phyloP scores from a whole-genome alignment of 1,284 basidiomycete genomes.

The Hymenochaete sp. region DNA sequence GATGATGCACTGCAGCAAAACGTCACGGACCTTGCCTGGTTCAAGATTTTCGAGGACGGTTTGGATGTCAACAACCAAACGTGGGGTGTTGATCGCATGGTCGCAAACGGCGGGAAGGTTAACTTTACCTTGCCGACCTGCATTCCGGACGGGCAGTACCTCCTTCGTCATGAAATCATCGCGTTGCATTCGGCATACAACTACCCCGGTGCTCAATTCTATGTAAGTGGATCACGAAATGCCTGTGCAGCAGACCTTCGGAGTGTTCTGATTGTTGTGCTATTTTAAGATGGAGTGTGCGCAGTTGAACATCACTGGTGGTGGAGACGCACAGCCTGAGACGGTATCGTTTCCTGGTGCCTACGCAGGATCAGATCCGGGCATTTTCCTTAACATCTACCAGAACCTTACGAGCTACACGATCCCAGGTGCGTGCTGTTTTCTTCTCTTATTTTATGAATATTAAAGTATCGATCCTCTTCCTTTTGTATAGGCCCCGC shows the following conservation, averaged over 20 bases:
- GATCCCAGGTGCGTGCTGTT: slow-evolving; percentile 8
- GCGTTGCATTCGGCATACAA: slow-evolving; percentile 3
- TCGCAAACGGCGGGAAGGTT: slow-evolving; percentile 33
- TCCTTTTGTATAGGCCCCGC: background rate
- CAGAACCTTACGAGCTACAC: slow-evolving; percentile 17
- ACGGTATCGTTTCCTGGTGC: slow-evolving; percentile 45
- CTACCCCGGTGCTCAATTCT: slow-evolving; percentile 19
- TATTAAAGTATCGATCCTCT: background rate
- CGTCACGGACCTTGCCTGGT: slow-evolving; percentile 47
- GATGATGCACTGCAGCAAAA: slow-evolving; percentile 4
- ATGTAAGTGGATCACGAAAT: slow-evolving; percentile 16
- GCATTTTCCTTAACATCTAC: slow-evolving; percentile 38
- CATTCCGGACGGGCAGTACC: slow-evolving; percentile 29
- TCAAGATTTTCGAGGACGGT: slow-evolving; percentile 38
- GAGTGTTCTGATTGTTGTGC: slow-evolving; percentile 6
- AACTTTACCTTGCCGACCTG: slow-evolving; percentile 34
- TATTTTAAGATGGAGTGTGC: slow-evolving; percentile 39
- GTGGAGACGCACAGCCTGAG: slow-evolving; percentile 35
- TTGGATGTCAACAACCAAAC: slow-evolving; percentile 18
- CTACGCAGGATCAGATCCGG: slow-evolving; percentile 28
- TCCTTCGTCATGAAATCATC: slow-evolving; percentile 30
- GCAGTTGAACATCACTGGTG: slow-evolving; percentile 41
- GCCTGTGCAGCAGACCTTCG: background rate
- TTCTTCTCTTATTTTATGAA: background rate
- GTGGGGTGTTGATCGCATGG: slow-evolving; percentile 35